Conservation (phyloP, 73 alveolate species). For the Paramecium pentaurelia region DNA sequence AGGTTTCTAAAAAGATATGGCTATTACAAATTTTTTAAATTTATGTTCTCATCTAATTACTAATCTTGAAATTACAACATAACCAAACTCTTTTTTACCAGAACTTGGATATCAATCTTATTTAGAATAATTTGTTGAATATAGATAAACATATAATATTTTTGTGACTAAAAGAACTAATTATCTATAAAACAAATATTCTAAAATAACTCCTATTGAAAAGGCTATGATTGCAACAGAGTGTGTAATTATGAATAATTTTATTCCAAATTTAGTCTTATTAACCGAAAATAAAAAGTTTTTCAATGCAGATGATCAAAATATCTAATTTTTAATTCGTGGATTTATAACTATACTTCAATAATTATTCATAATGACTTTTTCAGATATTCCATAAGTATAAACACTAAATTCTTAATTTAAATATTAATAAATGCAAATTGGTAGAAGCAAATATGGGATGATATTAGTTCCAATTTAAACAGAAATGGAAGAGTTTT, state of each 20-base stretch:
- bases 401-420: background rate
- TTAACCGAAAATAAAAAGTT: background rate
- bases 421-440: background rate
- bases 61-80: background rate
- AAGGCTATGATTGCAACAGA: background rate
- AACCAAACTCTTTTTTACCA: background rate
- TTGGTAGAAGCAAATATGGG: background rate
- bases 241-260: slow-evolving; percentile 7
- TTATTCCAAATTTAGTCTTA: background rate
- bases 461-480: background rate
- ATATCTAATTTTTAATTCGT: background rate
- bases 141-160: background rate
- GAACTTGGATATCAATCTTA: background rate
- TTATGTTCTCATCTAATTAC: background rate
- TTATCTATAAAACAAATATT: background rate
- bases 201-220: background rate
- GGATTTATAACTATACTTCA: background rate
- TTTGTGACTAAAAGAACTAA: background rate
- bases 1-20: background rate
- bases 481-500: background rate
- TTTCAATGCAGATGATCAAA: background rate
- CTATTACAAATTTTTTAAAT: background rate
- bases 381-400: background rate
- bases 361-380: background rate
- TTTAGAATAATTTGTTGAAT: background rate